Base-by-base conservation (phyloP, 805 yeast species). In the Cyberlindnera sargentensis region DNA sequence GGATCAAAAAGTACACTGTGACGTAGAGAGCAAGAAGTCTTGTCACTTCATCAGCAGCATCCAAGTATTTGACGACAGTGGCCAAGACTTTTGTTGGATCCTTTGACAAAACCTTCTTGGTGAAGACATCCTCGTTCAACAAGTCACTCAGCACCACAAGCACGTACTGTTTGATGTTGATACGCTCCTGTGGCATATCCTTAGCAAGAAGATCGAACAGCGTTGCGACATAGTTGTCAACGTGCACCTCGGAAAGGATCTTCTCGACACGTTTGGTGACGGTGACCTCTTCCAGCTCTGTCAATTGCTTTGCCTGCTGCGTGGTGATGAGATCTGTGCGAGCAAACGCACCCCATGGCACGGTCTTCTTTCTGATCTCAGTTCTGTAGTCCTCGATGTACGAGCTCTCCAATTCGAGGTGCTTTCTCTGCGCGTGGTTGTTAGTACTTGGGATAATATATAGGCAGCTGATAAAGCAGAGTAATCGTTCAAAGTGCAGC, bases 261-360 rank as follows among this genome's bases (percentile, higher is more conserved):
- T 75, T 66, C 11, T 62, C 59, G 28, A 66, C 64, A 42, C 66
- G 70, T 49, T 70, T 70, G 31, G 68, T 43, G 8, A 30, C 45
- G 8, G 49, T 42, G 25, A 47, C 73, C 11, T 60, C 57, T 44
- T 68, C 73, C 37, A 69, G 51, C 29, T 53, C 54, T 46, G 61
- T 64, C 40, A 70, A 47, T 5, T 43, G 46, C 30, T 53, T 73
- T 8, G 90, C 91, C 60, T 87, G 93, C 47, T 76, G 78, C 40
- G 73, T 73, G 36, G 81, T 66, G 33, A 90, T 70, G 37, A 80
- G 75, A 39, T 77, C 80, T 20, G 90, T 81, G 43, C 95, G 73
- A 8, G 85, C 81, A 54, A 84, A 79, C 8, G 95, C 95, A 57
- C 86, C 95, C 97, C 97, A 90, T 30, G 95, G 95, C 44, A 89